Evolutionary conservation across 768 basidiomycete species (phyloP).

Genomic region (Suillus alpinus): DNA sequence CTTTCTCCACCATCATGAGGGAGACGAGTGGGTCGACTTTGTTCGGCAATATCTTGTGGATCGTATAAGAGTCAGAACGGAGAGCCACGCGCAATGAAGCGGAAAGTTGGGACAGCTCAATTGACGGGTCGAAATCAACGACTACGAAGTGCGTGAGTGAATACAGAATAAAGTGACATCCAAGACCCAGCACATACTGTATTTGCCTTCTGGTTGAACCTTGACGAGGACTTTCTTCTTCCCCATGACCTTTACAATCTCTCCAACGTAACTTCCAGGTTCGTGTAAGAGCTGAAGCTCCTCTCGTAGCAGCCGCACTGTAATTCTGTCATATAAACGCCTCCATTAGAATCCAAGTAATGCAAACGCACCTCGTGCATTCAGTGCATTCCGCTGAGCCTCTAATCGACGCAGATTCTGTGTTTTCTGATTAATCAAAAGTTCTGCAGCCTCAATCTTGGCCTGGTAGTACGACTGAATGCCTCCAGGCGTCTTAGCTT

Average conservation of each 20-base stretch:
- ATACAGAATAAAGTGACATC: not conserved
- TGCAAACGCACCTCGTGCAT: conserved; percentile 74
- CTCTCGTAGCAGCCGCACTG: conserved; percentile 87
- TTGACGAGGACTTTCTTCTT: conserved; percentile 99
- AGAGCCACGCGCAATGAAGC: conserved; percentile 91
- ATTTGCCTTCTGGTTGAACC: conserved; percentile 98
- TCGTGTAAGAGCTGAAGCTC: conserved; percentile 92
- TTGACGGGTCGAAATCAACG: conserved; percentile 89
- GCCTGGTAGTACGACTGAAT: conserved; percentile 92
- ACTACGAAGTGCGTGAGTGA: conserved; percentile 44
- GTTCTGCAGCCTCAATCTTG: conserved; percentile 91
- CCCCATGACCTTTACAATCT: conserved; percentile 98
- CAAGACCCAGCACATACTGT: conserved; percentile 62
- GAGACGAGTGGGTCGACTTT: conserved; percentile 98
- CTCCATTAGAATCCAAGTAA: not conserved
- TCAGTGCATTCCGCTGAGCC: conserved; percentile 95
- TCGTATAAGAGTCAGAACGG: conserved; percentile 92
- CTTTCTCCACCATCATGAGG: conserved; percentile 99
- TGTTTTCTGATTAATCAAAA: conserved; percentile 93
- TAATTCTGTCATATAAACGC: conserved; percentile 3
- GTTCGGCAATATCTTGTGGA: conserved; percentile 95
- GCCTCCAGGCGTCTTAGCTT: conserved; percentile 51
- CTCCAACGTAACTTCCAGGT: conserved; percentile 96
- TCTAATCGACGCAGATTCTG: conserved; percentile 94
- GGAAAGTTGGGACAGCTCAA: conserved; percentile 76